Percentiles rank a stretch among this genome's conserved stretches.
Evolutionary conservation across 1,139 yeast genomes (phyloP).

Genomic region (Taphrina pruni): DNA sequence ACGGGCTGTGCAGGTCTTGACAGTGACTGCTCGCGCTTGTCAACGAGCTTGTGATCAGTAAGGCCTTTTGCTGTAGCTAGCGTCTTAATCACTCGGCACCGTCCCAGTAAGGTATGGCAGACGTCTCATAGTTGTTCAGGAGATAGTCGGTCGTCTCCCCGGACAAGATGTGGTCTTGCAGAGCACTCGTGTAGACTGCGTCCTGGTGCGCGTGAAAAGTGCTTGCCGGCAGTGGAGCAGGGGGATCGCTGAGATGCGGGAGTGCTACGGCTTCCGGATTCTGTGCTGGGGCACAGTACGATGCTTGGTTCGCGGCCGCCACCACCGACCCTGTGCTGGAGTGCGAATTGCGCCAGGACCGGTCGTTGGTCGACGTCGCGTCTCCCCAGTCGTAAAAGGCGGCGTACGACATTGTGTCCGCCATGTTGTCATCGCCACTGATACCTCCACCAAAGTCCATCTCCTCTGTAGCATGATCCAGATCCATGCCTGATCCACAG

Average conservation of each 20-base stretch:
- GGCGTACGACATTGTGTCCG: neutral
- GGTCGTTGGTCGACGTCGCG: neutral
- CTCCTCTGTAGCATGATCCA: neutral
- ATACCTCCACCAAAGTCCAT: neutral
- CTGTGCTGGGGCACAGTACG: slow-evolving; percentile 1
- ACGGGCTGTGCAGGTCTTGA: no score
- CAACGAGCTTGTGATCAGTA: no score
- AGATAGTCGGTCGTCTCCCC: slow-evolving; percentile 6
- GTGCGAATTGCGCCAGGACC: neutral
- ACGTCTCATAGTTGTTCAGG: neutral
- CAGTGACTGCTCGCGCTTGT: no score
- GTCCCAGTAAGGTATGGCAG: neutral
- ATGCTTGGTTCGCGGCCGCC: neutral
- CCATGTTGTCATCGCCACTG: neutral
- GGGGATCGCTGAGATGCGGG: neutral
- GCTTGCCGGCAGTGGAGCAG: neutral
- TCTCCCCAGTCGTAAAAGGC: slow-evolving; percentile 1
- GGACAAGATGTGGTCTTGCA: slow-evolving; percentile 2
- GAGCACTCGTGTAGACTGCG: neutral
- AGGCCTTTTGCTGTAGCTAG: neutral
- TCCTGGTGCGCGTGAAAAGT: slow-evolving; percentile 8
- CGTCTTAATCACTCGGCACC: neutral
- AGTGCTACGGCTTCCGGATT: slow-evolving; percentile 10
- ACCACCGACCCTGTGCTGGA: neutral
- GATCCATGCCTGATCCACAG: slow-evolving; percentile 1